Base-by-base conservation (phyloP, 2,329 filamentous ascomycete genomes). In the Endoconidiophora laricicola region DNA sequence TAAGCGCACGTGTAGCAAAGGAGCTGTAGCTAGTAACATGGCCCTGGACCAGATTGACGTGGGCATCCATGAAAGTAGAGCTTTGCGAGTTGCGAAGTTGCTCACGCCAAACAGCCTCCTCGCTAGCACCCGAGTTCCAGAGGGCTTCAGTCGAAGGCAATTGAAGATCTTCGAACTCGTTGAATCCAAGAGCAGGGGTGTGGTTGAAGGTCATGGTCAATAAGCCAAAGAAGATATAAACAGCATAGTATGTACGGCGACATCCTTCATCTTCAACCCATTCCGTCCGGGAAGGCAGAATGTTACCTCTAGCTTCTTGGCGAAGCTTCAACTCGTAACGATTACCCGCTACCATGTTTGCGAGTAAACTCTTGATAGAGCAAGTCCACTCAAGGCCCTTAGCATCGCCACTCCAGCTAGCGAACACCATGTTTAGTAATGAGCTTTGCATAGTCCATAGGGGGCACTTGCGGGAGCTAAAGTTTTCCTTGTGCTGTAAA, bases 361-460 rank as follows among this genome's bases (percentile, higher is more conserved):
- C 90, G 46, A 98, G 77, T 38, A 96, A 73, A 70, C 87, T 94
- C 76, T 96, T 96, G 67, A 98, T 96, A 2, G 91, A 96, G 65
- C 90, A 96, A 36, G 91, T 88, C 91, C 91, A 98, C 65, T 98
- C 91, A 2, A 98, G 74, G 37, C 91, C 91, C 66, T 95, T 96
- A 36, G 91, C 83, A 61, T 96, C 91, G 59, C 91, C 91, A 63
- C 91, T 96, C 91, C 91, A 98, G 71, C 88, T 96, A 50, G 91
- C 87, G 63, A 98, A 96, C 57, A 95, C 81, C 91, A 96, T 96
- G 71, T 98, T 98, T 52, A 98, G 72, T 49, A 98, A 70, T 3
- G 88, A 94, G 63, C 86, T 86, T 64, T 98, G 91, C 86, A 96
- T 96, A 44, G 90, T 91, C 90, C 91, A 96, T 12, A 98, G 68